Base-by-base conservation (phyloP, 306 rosid species). In the Cyclanthera cordifolia region DNA sequence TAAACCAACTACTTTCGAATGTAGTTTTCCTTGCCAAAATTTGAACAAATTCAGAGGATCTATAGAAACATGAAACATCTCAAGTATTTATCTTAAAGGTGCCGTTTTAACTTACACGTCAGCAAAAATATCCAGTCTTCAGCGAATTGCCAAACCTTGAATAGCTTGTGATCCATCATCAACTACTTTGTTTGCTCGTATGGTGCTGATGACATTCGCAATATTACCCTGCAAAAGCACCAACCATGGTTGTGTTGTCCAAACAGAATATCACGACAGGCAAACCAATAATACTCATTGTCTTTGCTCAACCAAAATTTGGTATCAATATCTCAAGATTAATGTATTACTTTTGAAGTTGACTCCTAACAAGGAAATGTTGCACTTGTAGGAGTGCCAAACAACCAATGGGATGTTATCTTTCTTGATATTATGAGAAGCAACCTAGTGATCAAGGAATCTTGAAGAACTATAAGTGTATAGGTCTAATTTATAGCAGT, bases 61-160 rank as follows among this genome's bases (percentile, higher is more conserved):
- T 12, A 45, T 46, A 64, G 17, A 8, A 57, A 61, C 69, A 61
- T 19, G 28, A 54, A n/a, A 61, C 50, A 10, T 39, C 69, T n/a
- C 69, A 37, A 61, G 27, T 12, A 64, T 41, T 41, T 41, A 27
- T 66, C 54, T n/a, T 23, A 46, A 43, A 46, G 70, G 54, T 66
- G 8, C 15, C 4, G 17, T 10, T 59, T 32, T 20, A 46, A 66
- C 54, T 46, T 46, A 45, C 54, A 43, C 39, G 46, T 66, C 14
- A 66, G 46, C 70, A 24, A 65, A 43, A 65, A 45, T 14, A 43
- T 37, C 2, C 54, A 13, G 8, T 50, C 65, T 78, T 86, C 76
- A 93, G 67, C 95, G 95, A 77, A 72, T 89, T 24, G 37, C 81
- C 82, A 83, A 72, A 55, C 96, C 90, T 81, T 87, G 95, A 68